Conservation (phyloP, 495 filamentous ascomycete species). For the Trichoderma reesei region DNA sequence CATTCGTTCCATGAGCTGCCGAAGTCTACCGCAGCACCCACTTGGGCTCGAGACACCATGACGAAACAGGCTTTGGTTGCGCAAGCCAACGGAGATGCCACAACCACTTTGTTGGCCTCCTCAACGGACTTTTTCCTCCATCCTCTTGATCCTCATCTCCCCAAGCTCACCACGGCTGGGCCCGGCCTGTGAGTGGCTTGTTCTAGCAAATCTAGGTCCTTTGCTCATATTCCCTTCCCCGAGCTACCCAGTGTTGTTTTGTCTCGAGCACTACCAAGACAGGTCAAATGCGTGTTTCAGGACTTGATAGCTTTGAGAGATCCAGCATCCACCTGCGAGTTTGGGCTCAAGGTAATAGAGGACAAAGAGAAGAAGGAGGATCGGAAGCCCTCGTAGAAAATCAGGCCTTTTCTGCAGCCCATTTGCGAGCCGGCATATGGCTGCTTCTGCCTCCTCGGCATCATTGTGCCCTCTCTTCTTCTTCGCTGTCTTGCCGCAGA, state of each 20-base stretch:
- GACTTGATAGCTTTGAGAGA: background rate
- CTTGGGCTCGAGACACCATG: background rate
- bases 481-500: too few species aligned
- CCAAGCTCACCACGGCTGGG: background rate
- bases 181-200: background rate
- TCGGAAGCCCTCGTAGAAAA: background rate
- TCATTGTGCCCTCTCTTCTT: too few species aligned
- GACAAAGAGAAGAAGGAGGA: too few species aligned
- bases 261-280: background rate
- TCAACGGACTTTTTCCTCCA: background rate
- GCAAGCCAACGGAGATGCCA: background rate
- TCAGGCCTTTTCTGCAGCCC: background rate
- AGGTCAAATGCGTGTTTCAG: background rate
- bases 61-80: conserved; percentile 2
- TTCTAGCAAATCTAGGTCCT: background rate
- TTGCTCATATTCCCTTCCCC: background rate
- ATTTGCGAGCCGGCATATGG: too few species aligned
- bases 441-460: background rate
- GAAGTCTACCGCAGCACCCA: background rate
- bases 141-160: background rate
- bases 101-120: background rate
- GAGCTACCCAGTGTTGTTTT: background rate
- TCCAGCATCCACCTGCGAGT: background rate
- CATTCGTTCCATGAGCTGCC: conserved; percentile 7
- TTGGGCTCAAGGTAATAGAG: too few species aligned